Evolutionary conservation across 2,329 filamentous ascomycete genomes (phyloP), one percentile per base, ranked within the genome.

Genomic region (Paraphaeosphaeria minitans): DNA sequence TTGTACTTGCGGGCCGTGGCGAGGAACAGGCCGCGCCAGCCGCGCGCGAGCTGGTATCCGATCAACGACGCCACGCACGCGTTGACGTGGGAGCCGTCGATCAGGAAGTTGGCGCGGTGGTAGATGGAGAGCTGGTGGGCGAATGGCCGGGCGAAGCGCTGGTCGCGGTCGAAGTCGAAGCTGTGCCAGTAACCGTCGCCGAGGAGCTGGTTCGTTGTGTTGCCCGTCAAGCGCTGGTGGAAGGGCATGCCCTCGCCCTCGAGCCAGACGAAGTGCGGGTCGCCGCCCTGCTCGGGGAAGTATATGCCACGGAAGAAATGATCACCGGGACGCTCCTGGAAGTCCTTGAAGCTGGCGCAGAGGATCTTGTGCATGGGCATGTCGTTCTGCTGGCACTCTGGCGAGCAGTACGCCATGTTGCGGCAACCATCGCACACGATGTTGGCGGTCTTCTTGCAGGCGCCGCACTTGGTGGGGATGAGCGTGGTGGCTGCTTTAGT

Each of bases 391-490:
- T 66, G 66, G 41, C 64, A 68, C 12, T 24, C 22, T 16, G 46
- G 39, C 13, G 63, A 64, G 53, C 66, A 68, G 49, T 67, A 67
- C n/a, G 46, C 41, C 19, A 41, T 39, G 24, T 53, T 55, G n/a
- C 46, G 22, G 49, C 65, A 67, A 16, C 39, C 51, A 13, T 12
- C 37, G 43, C 64, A 66, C n/a, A 21, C 10, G 12, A 35, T 7
- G 2, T n/a, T 48, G 21, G 39, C 53, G 16, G 4, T 19, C 3
- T 39, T 27, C 21, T 47, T 55, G 42, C 53, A 55, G 8, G 51
- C 37, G 8, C 51, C 51, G 19, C 51, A 53, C 29, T 37, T 53
- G 4, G 21, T 3, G 24, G 39, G 51, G n/a, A 42, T 31, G 1
- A 51, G 27, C 27, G 27, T 29, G 27, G 27, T 29, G 27, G 27